Percentiles rank a stretch among this genome's conserved stretches.
These are phyloP conservation scores for Furcasterigmium furcatum DNA, from an alignment of 2,329 filamentous ascomycete species.

Conservation along the genomic window DNA sequence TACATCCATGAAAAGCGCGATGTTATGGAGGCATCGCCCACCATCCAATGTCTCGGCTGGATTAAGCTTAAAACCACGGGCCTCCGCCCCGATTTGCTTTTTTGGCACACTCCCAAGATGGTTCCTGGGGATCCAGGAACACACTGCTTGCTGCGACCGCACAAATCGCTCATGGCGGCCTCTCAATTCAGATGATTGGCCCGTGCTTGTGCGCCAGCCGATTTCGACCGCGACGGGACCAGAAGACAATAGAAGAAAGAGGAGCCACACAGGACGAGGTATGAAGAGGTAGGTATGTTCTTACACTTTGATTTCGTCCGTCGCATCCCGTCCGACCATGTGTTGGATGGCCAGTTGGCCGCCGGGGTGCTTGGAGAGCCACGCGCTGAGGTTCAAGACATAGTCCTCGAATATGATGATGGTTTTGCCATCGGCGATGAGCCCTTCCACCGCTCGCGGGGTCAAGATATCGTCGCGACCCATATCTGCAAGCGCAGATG, in stretches of 20 bases:
- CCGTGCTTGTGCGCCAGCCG: slow-evolving; percentile 1
- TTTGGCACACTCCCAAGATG: no score
- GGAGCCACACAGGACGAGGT: not conserved
- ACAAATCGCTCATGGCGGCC: no score
- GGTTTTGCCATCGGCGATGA: slow-evolving; percentile 51
- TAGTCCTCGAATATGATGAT: slow-evolving; percentile 55
- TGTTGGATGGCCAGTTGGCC: slow-evolving; percentile 57
- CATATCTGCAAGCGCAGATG: slow-evolving; percentile 16
- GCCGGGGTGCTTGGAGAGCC: slow-evolving; percentile 58
- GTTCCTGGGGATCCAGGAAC: no score
- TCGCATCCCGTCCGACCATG: slow-evolving; percentile 58
- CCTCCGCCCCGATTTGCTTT: not conserved
- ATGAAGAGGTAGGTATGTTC: slow-evolving; percentile 11
- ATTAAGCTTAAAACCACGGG: no score
- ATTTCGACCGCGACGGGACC: not conserved
- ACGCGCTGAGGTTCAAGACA: slow-evolving; percentile 53
- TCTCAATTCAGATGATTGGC: not conserved
- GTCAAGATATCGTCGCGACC: slow-evolving; percentile 40
- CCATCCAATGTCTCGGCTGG: no score
- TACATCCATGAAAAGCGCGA: no score
- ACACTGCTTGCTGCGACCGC: no score
- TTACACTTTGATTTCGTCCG: slow-evolving; percentile 58
- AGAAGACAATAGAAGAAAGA: no score
- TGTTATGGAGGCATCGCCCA: no score
- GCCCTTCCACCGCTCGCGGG: slow-evolving; percentile 40